Percentiles rank a stretch among this genome's conserved stretches.
phyloP scores from a whole-genome alignment of 768 basidiomycete species.

The Paxillus involutus region DNA sequence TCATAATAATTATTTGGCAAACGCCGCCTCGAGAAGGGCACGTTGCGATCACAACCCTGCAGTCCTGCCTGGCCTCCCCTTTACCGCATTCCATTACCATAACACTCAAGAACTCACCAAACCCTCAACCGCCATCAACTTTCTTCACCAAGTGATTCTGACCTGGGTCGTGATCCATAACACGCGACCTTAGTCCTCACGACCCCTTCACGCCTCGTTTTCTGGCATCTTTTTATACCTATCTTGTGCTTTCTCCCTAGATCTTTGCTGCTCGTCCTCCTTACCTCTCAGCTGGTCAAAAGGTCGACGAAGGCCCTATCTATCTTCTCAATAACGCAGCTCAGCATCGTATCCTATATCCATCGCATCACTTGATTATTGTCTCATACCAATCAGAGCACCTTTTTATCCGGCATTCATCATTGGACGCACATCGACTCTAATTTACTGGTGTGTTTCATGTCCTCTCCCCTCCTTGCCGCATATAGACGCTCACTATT shows the following conservation, averaged over 20 bases:
- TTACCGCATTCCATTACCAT: constrained; percentile 53
- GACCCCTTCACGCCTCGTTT: constrained; percentile 52
- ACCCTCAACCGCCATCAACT: constrained; percentile 37
- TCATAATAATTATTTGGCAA: constrained; percentile 43
- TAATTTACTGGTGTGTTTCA: constrained; percentile 47
- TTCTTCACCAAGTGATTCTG: constrained; percentile 26
- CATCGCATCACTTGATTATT: constrained; percentile 50
- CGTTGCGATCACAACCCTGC: constrained; percentile 78
- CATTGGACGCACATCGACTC: constrained; percentile 39
- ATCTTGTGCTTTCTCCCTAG: constrained; percentile 42
- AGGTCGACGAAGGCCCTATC: constrained; percentile 38
- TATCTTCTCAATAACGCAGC: constrained; percentile 39
- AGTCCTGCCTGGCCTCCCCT: constrained; percentile 50
- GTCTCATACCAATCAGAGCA: constrained; percentile 40
- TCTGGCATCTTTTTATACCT: constrained; percentile 52
- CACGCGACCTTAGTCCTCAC: constrained; percentile 50
- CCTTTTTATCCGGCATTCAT: constrained; percentile 50
- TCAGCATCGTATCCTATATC: constrained; percentile 41
- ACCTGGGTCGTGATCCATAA: constrained; percentile 32
- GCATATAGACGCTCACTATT: constrained; percentile 20
- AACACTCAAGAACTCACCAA: constrained; percentile 31
- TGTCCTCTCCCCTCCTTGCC: constrained; percentile 10
- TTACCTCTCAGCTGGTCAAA: constrained; percentile 33
- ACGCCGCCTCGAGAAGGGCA: constrained; percentile 61
- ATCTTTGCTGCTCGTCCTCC: constrained; percentile 40